A percentile compares a stretch with the other conserved stretches of the same genome.
phyloP scores from a whole-genome alignment of 805 yeast species.

The Diddensiella caesifluorescens region DNA sequence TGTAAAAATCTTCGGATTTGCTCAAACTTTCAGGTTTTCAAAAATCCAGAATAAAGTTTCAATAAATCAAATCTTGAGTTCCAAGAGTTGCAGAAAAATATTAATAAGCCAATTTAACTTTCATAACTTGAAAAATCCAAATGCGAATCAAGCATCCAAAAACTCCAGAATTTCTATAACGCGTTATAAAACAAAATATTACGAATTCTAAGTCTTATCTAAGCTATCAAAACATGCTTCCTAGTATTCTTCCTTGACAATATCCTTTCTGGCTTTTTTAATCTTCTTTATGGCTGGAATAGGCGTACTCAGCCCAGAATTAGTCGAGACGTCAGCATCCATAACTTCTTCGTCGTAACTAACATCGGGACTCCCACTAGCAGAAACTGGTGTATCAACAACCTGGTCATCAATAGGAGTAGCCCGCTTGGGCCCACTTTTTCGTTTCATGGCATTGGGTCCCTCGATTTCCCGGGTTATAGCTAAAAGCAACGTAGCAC shows the following conservation, averaged over 20 bases:
- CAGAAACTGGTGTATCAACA: slow-evolving; percentile 7
- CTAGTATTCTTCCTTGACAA: slow-evolving; percentile 15
- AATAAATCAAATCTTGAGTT: no score
- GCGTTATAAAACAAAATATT: no score
- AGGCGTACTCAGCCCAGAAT: slow-evolving; percentile 11
- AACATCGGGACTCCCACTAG: slow-evolving; percentile 19
- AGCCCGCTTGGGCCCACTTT: slow-evolving; percentile 21
- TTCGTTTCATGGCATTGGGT: slow-evolving; percentile 29
- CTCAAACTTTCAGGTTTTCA: no score
- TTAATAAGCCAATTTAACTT: no score
- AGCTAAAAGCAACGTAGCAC: slow-evolving; percentile 70
- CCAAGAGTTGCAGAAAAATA: no score
- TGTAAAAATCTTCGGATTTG: no score
- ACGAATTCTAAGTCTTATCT: no score
- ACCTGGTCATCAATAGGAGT: slow-evolving; percentile 3
- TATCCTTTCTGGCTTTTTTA: slow-evolving; percentile 14
- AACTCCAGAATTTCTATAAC: no score
- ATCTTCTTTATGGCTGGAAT: slow-evolving; percentile 10
- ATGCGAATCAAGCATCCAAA: no score
- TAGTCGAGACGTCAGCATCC: slow-evolving; percentile 2
- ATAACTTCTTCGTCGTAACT: slow-evolving; percentile 17
- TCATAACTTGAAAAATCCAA: no score
- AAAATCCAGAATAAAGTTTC: no score
- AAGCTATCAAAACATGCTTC: no score
- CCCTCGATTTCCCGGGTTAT: slow-evolving; percentile 64